Evolutionary conservation across 2,329 filamentous ascomycete genomes (phyloP).

Genomic region (Fusarium lateritium): DNA sequence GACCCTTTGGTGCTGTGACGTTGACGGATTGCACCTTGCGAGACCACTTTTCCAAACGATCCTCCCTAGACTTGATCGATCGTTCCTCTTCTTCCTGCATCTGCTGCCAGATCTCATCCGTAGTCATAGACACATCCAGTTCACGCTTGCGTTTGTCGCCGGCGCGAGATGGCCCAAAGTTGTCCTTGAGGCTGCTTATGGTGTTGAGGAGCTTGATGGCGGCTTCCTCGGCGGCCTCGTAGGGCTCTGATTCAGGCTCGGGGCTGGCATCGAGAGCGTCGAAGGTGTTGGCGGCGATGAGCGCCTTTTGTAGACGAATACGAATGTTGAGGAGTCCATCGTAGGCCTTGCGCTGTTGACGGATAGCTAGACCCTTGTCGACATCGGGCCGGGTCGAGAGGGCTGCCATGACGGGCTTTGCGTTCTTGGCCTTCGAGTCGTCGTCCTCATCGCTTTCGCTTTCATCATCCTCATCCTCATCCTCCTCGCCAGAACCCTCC

Average conservation of each 20-base stretch:
- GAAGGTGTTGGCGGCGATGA: slow-evolving; percentile 86
- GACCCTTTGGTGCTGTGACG: slow-evolving; percentile 45
- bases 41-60: slow-evolving; percentile 91
- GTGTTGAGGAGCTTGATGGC: slow-evolving; percentile 89
- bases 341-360: slow-evolving; percentile 86
- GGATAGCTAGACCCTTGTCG: slow-evolving; percentile 88
- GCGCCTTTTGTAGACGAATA: slow-evolving; percentile 92
- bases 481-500: slow-evolving; percentile 55
- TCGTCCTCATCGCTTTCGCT: slow-evolving; percentile 54
- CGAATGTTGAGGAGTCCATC: slow-evolving; percentile 90
- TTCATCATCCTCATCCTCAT: slow-evolving; percentile 57
- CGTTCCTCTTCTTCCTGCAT: slow-evolving; percentile 77
- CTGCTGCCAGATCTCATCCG: slow-evolving; percentile 78
- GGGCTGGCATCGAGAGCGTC: slow-evolving; percentile 60
- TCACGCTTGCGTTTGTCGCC: slow-evolving; percentile 75
- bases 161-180: slow-evolving; percentile 66
- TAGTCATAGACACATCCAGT: slow-evolving; percentile 69
- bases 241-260: slow-evolving; percentile 66
- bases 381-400: slow-evolving; percentile 69
- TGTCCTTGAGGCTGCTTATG: slow-evolving; percentile 77
- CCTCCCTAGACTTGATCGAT: slow-evolving; percentile 73
- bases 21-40: slow-evolving; percentile 72
- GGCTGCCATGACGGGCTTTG: slow-evolving; percentile 54
- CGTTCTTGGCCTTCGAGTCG: slow-evolving; percentile 46
- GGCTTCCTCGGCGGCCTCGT: slow-evolving; percentile 84